Evolutionary conservation across 495 filamentous ascomycete species (phyloP).

Genomic region (Penicillium manginii): DNA sequence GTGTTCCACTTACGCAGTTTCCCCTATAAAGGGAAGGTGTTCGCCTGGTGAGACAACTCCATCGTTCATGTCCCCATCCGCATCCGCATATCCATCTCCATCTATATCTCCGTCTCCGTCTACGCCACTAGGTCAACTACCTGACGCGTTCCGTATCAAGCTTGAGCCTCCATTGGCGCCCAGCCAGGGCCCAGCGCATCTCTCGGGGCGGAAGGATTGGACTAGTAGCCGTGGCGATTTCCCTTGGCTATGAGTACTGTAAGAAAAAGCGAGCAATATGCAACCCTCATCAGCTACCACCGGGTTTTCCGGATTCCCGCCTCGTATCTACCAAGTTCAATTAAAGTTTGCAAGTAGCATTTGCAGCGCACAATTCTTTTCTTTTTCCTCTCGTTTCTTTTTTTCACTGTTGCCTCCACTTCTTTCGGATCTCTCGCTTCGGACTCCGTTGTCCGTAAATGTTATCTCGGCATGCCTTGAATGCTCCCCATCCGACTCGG

Average conservation of each 20-base stretch:
- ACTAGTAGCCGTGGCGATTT: neutral
- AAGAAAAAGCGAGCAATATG: too few relatives aligned
- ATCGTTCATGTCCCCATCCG: neutral
- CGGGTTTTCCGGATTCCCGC: constrained; percentile 2
- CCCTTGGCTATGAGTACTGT: neutral
- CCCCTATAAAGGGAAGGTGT: neutral
- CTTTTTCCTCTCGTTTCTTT: constrained; percentile 2
- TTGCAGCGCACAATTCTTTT: neutral
- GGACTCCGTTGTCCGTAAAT: neutral
- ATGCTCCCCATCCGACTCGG: neutral
- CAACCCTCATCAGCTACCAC: neutral
- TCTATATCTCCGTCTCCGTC: neutral
- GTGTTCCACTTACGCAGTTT: neutral
- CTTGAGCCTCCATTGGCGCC: neutral
- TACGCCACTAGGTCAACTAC: neutral
- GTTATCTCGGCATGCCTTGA: neutral
- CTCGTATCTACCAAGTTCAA: neutral
- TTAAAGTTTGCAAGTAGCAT: neutral
- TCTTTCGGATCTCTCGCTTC: neutral
- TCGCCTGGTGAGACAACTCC: neutral
- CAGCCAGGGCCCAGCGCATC: neutral
- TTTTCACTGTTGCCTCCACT: neutral
- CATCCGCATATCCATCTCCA: neutral
- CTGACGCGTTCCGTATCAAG: neutral
- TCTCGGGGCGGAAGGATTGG: neutral